phyloP scores from a whole-genome alignment of 1,139 yeast species.

The Pichia kudriavzevii region DNA sequence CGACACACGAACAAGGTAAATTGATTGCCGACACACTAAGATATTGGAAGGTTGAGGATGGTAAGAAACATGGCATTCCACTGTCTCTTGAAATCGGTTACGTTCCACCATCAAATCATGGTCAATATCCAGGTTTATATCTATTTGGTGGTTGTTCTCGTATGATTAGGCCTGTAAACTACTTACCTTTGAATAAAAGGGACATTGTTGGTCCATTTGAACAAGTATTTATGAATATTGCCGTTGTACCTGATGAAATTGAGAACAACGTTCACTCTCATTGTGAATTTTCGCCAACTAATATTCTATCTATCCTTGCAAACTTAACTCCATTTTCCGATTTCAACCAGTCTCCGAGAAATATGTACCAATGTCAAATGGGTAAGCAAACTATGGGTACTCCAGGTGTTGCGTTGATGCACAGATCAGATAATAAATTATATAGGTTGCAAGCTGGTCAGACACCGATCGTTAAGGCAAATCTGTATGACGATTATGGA shows the following conservation, averaged over 20 bases:
- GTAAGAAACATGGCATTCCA: constrained; percentile 61
- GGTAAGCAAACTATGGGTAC: constrained; percentile 99
- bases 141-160: constrained; percentile 88
- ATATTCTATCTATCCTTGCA: constrained; percentile 87
- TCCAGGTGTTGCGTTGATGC: constrained; percentile 90
- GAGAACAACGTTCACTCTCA: constrained; percentile 76
- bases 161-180: constrained; percentile 93
- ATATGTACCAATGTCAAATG: constrained; percentile 99
- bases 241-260: constrained; percentile 91
- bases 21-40: constrained; percentile 85
- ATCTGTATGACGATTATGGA: constrained; percentile 89
- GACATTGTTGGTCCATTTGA: constrained; percentile 96
- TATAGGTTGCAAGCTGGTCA: constrained; percentile 93
- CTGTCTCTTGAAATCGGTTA: constrained; percentile 85
- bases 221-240: constrained; percentile 94
- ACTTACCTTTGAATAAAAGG: constrained; percentile 72
- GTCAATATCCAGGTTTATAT: constrained; percentile 95
- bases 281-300: constrained; percentile 92
- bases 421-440: constrained; percentile 90
- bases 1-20: constrained; percentile 81
- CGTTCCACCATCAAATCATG: constrained; percentile 89
- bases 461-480: constrained; percentile 94
- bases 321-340: constrained; percentile 96
- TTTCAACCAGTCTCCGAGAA: constrained; percentile 98
- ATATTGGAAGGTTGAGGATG: constrained; percentile 80